These are phyloP conservation scores for Pythium aristosporum DNA, from an alignment of 352 stramenopile genomes.

Conservation along the genomic window DNA sequence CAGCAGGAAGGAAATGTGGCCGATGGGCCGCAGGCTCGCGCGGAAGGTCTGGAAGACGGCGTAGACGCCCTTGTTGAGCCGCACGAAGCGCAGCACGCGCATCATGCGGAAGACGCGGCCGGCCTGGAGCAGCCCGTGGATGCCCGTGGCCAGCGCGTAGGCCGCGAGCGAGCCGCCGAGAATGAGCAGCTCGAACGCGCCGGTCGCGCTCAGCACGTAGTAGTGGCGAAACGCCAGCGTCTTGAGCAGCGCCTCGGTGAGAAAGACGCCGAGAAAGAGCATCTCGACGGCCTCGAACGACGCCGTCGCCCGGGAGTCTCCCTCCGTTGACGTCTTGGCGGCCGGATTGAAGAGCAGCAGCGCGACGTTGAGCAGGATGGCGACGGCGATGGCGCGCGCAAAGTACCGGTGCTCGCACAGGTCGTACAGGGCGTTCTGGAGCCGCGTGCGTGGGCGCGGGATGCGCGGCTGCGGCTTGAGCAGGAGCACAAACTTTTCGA, in stretches of 20 bases:
- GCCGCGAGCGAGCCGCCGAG: constrained; percentile 58
- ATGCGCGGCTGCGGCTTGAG: constrained; percentile 62
- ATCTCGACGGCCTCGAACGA: constrained; percentile 68
- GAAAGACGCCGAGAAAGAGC: constrained; percentile 65
- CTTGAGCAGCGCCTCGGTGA: constrained; percentile 56
- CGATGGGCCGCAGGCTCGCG: constrained; percentile 60
- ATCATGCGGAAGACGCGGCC: constrained; percentile 77
- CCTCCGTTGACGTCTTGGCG: constrained; percentile 3
- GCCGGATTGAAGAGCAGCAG: constrained; percentile 64
- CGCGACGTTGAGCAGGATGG: constrained; percentile 71
- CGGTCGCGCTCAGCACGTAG: constrained; percentile 53
- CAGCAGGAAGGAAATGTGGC: constrained; percentile 81
- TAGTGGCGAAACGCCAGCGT: constrained; percentile 59
- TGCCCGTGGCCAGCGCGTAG: constrained; percentile 60
- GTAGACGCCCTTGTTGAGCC: constrained; percentile 68
- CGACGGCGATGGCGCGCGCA: constrained; percentile 42
- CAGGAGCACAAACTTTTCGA: constrained; percentile 78
- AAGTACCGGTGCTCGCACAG: constrained; percentile 66
- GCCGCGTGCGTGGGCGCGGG: constrained; percentile 32
- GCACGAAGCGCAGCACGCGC: constrained; percentile 74
- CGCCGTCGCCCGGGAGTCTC: not conserved
- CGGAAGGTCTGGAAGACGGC: constrained; percentile 79
- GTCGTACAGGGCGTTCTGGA: constrained; percentile 50
- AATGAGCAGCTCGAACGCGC: constrained; percentile 66
- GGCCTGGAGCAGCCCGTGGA: constrained; percentile 67